Evolutionary conservation across 2,329 filamentous ascomycete species (phyloP).

Genomic region (Setomelanomma holmii): DNA sequence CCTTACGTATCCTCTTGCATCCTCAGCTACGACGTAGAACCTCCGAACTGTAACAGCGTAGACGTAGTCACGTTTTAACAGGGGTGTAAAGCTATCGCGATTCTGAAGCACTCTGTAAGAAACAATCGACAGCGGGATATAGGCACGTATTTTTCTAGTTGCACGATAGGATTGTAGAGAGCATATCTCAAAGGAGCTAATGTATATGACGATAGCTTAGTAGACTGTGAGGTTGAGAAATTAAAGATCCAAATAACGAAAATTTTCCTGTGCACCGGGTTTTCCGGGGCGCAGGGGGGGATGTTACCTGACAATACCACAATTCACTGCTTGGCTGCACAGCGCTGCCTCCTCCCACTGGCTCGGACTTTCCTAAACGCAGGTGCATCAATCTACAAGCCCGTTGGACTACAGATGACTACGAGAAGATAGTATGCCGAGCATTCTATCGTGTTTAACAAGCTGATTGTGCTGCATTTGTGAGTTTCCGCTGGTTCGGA

Average conservation of each 20-base stretch:
- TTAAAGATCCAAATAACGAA: background rate
- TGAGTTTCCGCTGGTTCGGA: background rate
- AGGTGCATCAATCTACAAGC: background rate
- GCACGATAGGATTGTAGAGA: background rate
- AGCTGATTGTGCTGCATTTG: slow-evolving; percentile 1
- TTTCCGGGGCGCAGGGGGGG: background rate
- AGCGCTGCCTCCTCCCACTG: no score
- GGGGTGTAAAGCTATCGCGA: background rate
- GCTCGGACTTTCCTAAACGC: background rate
- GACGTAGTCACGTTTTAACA: background rate
- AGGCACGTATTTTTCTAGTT: background rate
- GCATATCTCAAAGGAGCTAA: background rate
- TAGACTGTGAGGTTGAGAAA: background rate
- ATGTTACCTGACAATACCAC: no score
- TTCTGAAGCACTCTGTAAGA: background rate
- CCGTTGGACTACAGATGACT: background rate
- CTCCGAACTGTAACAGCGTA: background rate
- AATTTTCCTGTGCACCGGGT: background rate
- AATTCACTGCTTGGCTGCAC: no score
- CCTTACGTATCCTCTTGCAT: background rate
- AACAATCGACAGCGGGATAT: background rate
- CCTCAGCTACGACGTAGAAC: background rate
- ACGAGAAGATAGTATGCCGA: slow-evolving; percentile 1
- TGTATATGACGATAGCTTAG: background rate
- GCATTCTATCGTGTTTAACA: slow-evolving; percentile 1